phyloP scores from a whole-genome alignment of 2,329 filamentous ascomycete species.

The Penicillium sp. region DNA sequence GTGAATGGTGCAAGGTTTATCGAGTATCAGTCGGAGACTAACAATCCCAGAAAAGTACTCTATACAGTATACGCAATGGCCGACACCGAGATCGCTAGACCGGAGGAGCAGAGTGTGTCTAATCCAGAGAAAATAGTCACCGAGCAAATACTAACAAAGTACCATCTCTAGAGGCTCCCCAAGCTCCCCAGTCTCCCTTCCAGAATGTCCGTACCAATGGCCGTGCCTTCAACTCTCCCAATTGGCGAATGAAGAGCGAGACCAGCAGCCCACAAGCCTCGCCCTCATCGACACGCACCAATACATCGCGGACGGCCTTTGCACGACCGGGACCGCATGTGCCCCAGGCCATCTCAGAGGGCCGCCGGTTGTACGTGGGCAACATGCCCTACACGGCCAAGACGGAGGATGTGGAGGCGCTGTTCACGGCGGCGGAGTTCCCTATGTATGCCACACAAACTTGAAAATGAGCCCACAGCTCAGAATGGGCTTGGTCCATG shows the following conservation, averaged over 20 bases:
- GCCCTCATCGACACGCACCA: conserved; percentile 36
- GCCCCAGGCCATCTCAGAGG: conserved; percentile 44
- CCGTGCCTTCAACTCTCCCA: conserved; percentile 45
- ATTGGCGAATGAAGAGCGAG: conserved; percentile 48
- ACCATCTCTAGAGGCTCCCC: conserved; percentile 32
- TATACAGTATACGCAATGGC: conserved; percentile 32
- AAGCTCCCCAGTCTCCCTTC: conserved; percentile 39
- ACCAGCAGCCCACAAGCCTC: conserved; percentile 40
- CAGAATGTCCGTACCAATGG: conserved; percentile 42
- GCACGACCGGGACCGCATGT: conserved; percentile 37
- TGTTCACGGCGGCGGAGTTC: conserved; percentile 50
- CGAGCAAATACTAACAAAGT: conserved; percentile 10
- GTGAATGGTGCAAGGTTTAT: no score
- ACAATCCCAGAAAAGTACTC: background rate
- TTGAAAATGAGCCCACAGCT: background rate
- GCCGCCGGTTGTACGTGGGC: conserved; percentile 57
- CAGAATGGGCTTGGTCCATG: background rate
- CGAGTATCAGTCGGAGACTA: background rate
- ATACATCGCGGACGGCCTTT: conserved; percentile 38
- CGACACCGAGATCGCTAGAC: conserved; percentile 34
- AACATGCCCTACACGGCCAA: conserved; percentile 61
- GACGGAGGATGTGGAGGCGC: conserved; percentile 52
- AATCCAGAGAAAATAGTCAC: conserved; percentile 10
- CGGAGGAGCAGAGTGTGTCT: conserved; percentile 41
- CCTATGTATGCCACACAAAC: conserved; percentile 35